phyloP scores from a whole-genome alignment of 306 rosid species.

The Medicago lupulina region DNA sequence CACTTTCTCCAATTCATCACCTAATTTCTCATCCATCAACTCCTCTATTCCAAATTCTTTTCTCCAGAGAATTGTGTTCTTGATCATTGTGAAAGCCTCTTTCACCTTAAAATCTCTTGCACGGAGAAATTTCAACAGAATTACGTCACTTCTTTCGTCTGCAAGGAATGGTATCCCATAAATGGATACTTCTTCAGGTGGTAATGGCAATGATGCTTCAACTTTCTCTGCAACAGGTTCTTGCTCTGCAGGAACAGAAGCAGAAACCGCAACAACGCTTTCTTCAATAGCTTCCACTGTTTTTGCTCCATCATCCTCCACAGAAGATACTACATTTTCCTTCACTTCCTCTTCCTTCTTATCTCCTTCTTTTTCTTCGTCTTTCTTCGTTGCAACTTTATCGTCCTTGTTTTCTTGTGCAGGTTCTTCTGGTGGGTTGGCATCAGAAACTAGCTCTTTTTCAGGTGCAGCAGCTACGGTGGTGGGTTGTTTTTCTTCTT shows the following conservation, averaged over 20 bases:
- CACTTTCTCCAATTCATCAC: conserved; percentile 56
- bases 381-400: no score
- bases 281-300: conserved; percentile 85
- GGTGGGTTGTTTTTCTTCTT: conserved; percentile 31
- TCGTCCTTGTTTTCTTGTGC: no score
- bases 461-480: not conserved
- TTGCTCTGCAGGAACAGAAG: conserved; percentile 43
- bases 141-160: conserved; percentile 80
- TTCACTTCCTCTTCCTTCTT: conserved; percentile 35
- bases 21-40: conserved; percentile 55
- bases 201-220: conserved; percentile 39
- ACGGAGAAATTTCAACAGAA: conserved; percentile 76
- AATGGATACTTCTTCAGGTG: conserved; percentile 58
- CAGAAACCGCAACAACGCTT: conserved; percentile 67
- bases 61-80: conserved; percentile 79
- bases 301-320: conserved; percentile 81
- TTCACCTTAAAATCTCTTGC: conserved; percentile 91
- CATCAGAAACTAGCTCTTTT: no score
- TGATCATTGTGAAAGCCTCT: conserved; percentile 82
- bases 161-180: conserved; percentile 80
- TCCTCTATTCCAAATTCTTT: conserved; percentile 76
- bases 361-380: no score
- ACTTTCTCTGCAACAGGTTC: conserved; percentile 32
- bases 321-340: conserved; percentile 35
- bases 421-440: no score